Percentiles rank a stretch among this genome's conserved stretches.
Evolutionary conservation across 2,329 filamentous ascomycete genomes (phyloP).

Genomic region (Cladophialophora psammophila): DNA sequence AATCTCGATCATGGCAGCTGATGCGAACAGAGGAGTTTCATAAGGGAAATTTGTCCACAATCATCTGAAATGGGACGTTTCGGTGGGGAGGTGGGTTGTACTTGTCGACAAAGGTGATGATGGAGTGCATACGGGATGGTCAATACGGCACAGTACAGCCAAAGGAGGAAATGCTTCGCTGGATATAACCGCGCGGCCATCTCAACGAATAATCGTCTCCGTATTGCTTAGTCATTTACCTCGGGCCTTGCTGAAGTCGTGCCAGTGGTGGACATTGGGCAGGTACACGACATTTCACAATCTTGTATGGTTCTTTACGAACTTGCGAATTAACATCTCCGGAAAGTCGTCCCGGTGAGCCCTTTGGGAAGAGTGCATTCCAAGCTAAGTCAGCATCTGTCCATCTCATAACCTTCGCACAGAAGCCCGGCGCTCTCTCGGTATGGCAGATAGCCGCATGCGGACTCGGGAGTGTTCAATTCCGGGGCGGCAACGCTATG

Average conservation of each 20-base stretch:
- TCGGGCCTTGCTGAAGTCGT: background rate
- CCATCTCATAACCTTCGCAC: background rate
- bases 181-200: background rate
- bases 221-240: background rate
- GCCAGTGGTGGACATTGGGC: background rate
- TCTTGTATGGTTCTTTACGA: no score
- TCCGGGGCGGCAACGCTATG: background rate
- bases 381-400: background rate
- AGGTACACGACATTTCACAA: background rate
- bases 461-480: background rate
- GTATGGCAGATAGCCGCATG: background rate
- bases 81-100: background rate
- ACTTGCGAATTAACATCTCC: no score
- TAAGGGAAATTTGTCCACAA: background rate
- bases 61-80: background rate
- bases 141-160: no score
- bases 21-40: background rate
- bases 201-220: background rate
- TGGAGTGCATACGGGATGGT: background rate
- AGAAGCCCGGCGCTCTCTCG: background rate
- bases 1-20: constrained; percentile 29
- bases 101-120: background rate
- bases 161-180: background rate
- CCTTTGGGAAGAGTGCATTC: no score
- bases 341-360: no score